phyloP scores from a whole-genome alignment of 306 rosid genomes.

The Pueraria montana region DNA sequence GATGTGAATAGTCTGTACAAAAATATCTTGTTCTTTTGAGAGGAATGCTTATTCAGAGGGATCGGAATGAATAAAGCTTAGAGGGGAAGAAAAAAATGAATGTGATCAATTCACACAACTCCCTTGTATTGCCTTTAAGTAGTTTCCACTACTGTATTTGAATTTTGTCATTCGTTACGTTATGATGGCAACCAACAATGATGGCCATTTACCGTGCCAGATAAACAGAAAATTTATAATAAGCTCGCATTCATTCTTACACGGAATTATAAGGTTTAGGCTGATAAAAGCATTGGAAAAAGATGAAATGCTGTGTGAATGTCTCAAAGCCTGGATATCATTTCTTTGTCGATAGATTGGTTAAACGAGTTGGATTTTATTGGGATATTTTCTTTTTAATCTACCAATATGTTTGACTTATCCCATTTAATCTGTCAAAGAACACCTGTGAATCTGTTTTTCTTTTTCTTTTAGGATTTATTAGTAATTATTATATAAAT shows the following conservation, averaged over 20 bases:
- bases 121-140: no score
- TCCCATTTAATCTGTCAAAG: no score
- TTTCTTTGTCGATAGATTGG: not conserved
- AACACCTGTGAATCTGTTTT: no score
- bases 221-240: not conserved
- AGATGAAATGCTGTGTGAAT: no score
- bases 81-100: constrained; percentile 29
- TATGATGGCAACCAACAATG: constrained; percentile 22
- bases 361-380: not conserved
- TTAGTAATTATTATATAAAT: not conserved
- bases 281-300: no score
- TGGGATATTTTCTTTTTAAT: no score
- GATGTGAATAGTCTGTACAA: constrained; percentile 58
- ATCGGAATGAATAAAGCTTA: not conserved
- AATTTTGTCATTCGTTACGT: constrained; percentile 36
- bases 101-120: not conserved
- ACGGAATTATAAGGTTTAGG: no score
- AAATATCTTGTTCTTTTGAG: constrained; percentile 46
- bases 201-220: not conserved
- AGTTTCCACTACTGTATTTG: constrained; percentile 6
- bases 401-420: no score
- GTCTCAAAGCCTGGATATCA: not conserved
- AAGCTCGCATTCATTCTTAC: not conserved
- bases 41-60: constrained; percentile 21
- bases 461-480: not conserved